These are phyloP conservation scores for Daldinia sp. DNA, from an alignment of 2,329 filamentous ascomycete species.

Conservation along the genomic window DNA sequence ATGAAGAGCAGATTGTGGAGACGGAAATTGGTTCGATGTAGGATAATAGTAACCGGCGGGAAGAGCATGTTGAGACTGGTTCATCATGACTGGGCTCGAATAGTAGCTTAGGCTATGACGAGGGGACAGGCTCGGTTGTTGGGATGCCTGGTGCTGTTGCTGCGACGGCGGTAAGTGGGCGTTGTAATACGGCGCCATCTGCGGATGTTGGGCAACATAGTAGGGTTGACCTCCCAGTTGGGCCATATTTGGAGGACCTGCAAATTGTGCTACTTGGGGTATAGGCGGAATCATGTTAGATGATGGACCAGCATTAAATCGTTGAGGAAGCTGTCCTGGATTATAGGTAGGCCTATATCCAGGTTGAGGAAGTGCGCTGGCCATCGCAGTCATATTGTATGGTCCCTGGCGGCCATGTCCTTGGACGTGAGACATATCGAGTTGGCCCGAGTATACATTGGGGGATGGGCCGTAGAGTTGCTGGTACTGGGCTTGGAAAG, in stretches of 20 bases:
- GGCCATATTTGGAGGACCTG: conserved; percentile 49
- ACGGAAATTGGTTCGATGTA: conserved; percentile 49
- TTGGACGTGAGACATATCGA: conserved; percentile 52
- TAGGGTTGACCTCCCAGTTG: conserved; percentile 54
- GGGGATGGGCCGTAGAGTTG: conserved; percentile 48
- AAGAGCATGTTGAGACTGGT: conserved; percentile 49
- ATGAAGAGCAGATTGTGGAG: conserved; percentile 46
- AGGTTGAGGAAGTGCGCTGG: conserved; percentile 53
- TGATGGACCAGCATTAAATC: conserved; percentile 46
- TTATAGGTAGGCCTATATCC: conserved; percentile 52
- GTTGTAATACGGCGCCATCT: conserved; percentile 56
- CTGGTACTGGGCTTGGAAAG: conserved; percentile 45
- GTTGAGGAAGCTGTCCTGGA: conserved; percentile 46
- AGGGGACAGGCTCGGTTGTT: conserved; percentile 46
- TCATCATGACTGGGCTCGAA: conserved; percentile 54
- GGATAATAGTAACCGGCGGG: conserved; percentile 56
- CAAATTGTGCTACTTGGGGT: conserved; percentile 53
- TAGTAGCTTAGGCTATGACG: conserved; percentile 56
- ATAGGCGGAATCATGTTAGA: conserved; percentile 51
- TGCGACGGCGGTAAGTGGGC: conserved; percentile 50
- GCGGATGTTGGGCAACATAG: conserved; percentile 56
- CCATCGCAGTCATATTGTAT: conserved; percentile 59
- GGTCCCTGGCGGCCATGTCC: conserved; percentile 45
- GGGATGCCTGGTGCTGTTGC: conserved; percentile 46
- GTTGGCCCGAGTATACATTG: conserved; percentile 53